Conservation (phyloP, 805 yeast genomes). For the Candida hungchunana region DNA sequence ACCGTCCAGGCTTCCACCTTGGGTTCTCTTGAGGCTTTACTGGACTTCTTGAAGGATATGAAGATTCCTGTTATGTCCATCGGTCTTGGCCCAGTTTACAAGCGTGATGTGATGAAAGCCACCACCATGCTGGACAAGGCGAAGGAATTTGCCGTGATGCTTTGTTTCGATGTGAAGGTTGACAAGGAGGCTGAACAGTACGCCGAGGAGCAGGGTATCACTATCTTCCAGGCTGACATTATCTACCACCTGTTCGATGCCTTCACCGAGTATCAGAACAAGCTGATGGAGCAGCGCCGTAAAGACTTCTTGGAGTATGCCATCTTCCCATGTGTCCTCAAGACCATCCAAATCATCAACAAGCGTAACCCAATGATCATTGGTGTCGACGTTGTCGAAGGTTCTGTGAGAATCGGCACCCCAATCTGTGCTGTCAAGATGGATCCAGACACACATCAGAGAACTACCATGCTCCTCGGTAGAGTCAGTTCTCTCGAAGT, state of each 20-base stretch:
- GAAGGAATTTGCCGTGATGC: slow-evolving; percentile 94
- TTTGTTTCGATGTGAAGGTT: slow-evolving; percentile 94
- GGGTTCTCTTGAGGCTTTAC: slow-evolving; percentile 95
- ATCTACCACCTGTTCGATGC: slow-evolving; percentile 95
- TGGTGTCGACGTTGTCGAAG: slow-evolving; percentile 96
- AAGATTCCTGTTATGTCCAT: slow-evolving; percentile 99
- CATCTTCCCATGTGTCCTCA: slow-evolving; percentile 90
- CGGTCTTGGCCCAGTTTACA: slow-evolving; percentile 96
- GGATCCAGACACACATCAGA: slow-evolving; percentile 81
- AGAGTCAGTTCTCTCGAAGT: slow-evolving; percentile 91
- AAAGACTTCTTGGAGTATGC: slow-evolving; percentile 85
- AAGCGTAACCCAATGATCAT: slow-evolving; percentile 99
- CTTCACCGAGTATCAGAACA: slow-evolving; percentile 86
- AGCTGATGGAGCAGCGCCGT: slow-evolving; percentile 85
- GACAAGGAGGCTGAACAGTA: slow-evolving; percentile 99
- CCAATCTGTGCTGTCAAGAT: slow-evolving; percentile 92
- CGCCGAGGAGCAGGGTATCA: slow-evolving; percentile 89
- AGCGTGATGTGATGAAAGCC: slow-evolving; percentile 98
- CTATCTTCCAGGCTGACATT: slow-evolving; percentile 92
- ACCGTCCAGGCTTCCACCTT: slow-evolving; percentile 97
- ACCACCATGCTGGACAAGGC: slow-evolving; percentile 96
- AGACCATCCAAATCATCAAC: slow-evolving; percentile 93
- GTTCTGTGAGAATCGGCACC: slow-evolving; percentile 84
- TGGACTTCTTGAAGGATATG: slow-evolving; percentile 96
- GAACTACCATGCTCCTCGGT: slow-evolving; percentile 68